Conservation (phyloP, 2,329 filamentous ascomycete genomes). For the Simplicillium sp. region DNA sequence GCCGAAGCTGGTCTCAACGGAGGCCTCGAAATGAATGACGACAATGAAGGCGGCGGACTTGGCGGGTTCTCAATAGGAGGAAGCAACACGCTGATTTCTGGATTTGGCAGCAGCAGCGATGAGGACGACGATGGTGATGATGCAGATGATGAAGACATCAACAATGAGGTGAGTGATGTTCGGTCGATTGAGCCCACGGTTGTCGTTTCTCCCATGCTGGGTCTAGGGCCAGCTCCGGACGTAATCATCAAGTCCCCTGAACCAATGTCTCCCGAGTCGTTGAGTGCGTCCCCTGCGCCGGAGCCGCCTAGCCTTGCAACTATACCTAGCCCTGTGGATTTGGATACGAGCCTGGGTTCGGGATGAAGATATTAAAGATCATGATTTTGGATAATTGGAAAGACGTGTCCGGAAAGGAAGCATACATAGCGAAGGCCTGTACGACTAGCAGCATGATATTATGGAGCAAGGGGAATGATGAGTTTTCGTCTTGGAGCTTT, state of each 20-base stretch:
- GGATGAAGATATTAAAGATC: slow-evolving; percentile 4
- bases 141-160: slow-evolving; percentile 67
- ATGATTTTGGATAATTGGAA: slow-evolving; percentile 8
- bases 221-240: background rate
- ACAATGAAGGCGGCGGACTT: slow-evolving; percentile 54
- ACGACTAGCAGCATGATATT: too few relatives aligned
- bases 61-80: slow-evolving; percentile 65
- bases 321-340: background rate
- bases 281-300: slow-evolving; percentile 1
- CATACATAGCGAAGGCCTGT: too few relatives aligned
- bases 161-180: slow-evolving; percentile 51
- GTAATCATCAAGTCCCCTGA: slow-evolving; percentile 1
- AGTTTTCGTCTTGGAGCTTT: slow-evolving; percentile 5
- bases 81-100: slow-evolving; percentile 69
- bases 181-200: slow-evolving; percentile 19
- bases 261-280: background rate
- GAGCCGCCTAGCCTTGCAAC: slow-evolving; percentile 6
- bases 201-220: background rate
- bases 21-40: slow-evolving; percentile 57
- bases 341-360: background rate
- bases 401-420: background rate
- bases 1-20: slow-evolving; percentile 75
- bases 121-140: slow-evolving; percentile 95
- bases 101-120: slow-evolving; percentile 90
- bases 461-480: background rate